Conservation (phyloP, 2,329 filamentous ascomycete genomes). For the Pseudogymnoascus sp. region DNA sequence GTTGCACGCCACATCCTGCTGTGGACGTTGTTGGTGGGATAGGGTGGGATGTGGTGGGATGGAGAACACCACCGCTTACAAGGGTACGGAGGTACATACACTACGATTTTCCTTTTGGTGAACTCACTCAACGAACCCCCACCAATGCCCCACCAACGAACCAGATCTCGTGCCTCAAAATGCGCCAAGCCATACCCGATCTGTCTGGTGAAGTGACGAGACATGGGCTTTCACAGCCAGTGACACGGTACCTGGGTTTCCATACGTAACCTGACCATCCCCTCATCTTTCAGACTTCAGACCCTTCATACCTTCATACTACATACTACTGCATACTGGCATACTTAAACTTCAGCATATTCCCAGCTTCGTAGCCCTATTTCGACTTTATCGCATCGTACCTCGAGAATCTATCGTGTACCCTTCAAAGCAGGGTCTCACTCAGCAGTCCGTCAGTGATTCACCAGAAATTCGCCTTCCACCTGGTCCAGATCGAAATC, state of each 20-base stretch:
- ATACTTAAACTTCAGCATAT: not conserved
- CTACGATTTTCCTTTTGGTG: not conserved
- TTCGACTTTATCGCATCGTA: not conserved
- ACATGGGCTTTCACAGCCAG: constrained; percentile 1
- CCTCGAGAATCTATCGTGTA: not conserved
- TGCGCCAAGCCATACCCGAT: constrained; percentile 3
- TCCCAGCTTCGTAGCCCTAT: not conserved
- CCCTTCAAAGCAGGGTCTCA: not conserved
- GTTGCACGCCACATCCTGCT: not conserved
- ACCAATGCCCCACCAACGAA: constrained; percentile 5
- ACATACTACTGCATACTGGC: not conserved
- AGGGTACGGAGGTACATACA: not conserved
- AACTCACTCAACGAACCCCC: not conserved
- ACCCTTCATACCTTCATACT: not conserved
- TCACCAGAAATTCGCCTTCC: not conserved
- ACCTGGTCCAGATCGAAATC: not conserved
- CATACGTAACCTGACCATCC: constrained; percentile 8
- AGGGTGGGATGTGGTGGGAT: not conserved
- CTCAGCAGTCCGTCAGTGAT: not conserved
- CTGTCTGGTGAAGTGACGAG: constrained; percentile 1
- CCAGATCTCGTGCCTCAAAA: constrained; percentile 5
- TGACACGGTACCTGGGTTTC: constrained; percentile 8
- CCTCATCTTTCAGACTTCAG: not conserved
- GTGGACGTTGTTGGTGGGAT: not conserved
- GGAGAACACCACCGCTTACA: not conserved